phyloP scores from a whole-genome alignment of 805 yeast genomes.

The Monosporozyma yasuniensis region DNA sequence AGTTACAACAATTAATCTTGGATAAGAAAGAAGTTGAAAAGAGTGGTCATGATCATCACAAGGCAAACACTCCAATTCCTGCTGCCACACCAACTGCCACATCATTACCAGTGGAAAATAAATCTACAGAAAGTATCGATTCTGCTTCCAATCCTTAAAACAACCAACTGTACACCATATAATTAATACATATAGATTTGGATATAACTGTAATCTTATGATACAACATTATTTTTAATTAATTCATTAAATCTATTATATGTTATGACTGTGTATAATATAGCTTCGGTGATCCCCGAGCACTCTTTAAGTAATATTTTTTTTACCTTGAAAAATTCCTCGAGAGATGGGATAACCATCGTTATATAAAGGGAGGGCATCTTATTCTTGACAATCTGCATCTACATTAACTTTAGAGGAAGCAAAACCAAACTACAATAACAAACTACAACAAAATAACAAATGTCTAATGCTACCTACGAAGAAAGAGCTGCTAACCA shows the following conservation, averaged over 20 bases:
- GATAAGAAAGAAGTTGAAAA: slow-evolving; percentile 30
- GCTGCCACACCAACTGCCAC: background rate
- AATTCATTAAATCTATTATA: no score
- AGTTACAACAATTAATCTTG: slow-evolving; percentile 32
- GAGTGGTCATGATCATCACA: background rate
- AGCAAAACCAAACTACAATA: background rate
- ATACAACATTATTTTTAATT: no score
- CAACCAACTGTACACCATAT: background rate
- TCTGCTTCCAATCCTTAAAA: background rate
- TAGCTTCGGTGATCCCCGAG: background rate
- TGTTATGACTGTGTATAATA: no score
- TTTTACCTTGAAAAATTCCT: background rate
- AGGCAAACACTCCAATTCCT: background rate
- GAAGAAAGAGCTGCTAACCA: slow-evolving; percentile 62
- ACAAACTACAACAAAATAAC: background rate
- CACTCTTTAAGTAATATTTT: no score
- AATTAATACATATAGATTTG: background rate
- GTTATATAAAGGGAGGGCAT: background rate
- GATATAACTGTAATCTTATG: background rate
- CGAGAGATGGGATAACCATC: background rate
- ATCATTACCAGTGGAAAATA: background rate
- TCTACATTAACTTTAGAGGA: no score
- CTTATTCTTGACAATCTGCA: no score
- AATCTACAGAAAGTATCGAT: background rate
- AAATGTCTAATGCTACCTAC: slow-evolving; percentile 38